Evolutionary conservation across 2,329 filamentous ascomycete species (phyloP).

Genomic region (Chalaropsis thielavioides): DNA sequence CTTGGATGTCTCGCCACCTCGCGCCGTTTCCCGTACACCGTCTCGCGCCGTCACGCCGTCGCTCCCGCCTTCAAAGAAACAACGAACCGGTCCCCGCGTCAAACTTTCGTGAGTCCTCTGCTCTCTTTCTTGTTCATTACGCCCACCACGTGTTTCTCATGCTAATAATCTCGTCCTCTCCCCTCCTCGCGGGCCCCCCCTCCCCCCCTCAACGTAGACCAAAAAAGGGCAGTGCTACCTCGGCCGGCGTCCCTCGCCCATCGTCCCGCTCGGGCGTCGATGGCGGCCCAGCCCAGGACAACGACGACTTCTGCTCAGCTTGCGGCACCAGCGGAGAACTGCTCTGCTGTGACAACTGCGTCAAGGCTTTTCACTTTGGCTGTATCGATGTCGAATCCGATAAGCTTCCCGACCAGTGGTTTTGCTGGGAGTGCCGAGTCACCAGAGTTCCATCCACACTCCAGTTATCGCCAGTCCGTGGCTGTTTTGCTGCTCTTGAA

Average conservation of each 20-base stretch:
- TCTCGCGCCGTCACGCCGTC: conserved; percentile 48
- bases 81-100: conserved; percentile 46
- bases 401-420: conserved; percentile 64
- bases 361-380: conserved; percentile 75
- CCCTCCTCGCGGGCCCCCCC: too few relatives aligned
- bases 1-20: conserved; percentile 33
- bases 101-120: conserved; percentile 50
- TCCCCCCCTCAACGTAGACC: conserved; percentile 36
- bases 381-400: conserved; percentile 67
- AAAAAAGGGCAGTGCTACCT: conserved; percentile 57
- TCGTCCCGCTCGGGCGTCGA: conserved; percentile 29
- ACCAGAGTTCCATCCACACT: conserved; percentile 24
- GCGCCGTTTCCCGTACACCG: conserved; percentile 33
- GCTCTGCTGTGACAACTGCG: conserved; percentile 86
- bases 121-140: conserved; percentile 15
- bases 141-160: conserved; percentile 10
- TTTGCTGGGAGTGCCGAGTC: conserved; percentile 55
- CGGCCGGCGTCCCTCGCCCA: conserved; percentile 52
- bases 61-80: conserved; percentile 43
- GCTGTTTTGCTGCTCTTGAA: conserved; percentile 48
- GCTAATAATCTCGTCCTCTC: too few relatives aligned
- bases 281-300: conserved; percentile 41
- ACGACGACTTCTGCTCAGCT: conserved; percentile 79
- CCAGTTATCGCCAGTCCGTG: conserved; percentile 25
- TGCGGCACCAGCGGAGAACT: conserved; percentile 75